Conservation (phyloP, 202 grass and related monocot species). For the Brachypodium distachyon region DNA sequence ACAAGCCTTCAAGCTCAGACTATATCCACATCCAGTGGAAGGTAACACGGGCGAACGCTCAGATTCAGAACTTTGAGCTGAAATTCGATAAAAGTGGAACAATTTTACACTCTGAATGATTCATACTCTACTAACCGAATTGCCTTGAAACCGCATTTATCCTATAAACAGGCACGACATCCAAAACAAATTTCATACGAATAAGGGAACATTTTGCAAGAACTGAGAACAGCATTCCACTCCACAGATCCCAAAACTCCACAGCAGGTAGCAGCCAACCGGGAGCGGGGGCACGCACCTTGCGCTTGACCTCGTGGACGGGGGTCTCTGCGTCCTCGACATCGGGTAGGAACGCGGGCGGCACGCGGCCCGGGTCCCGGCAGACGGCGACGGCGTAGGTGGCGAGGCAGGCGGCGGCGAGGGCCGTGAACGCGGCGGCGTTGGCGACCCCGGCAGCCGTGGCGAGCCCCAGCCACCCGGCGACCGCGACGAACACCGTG, state of each 20-base stretch:
- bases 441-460: constrained; percentile 70
- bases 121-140: not conserved
- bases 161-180: not conserved
- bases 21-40: not conserved
- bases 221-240: not conserved
- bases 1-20: not conserved
- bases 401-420: constrained; percentile 39
- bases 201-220: not conserved
- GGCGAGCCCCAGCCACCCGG: constrained; percentile 64
- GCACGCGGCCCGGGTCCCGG: constrained; percentile 74
- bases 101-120: not conserved
- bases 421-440: constrained; percentile 50
- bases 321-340: constrained; percentile 53
- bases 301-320: constrained; percentile 91
- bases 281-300: constrained; percentile 35
- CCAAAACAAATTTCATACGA: not conserved
- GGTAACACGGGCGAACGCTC: not conserved
- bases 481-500: constrained; percentile 69
- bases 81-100: not conserved
- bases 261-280: not conserved
- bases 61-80: not conserved
- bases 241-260: constrained; percentile 15
- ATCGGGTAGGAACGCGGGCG: constrained; percentile 51
- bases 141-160: not conserved
- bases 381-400: constrained; percentile 61